phyloP scores from a whole-genome alignment of 768 basidiomycete genomes.

The Naganishia antarctica region DNA sequence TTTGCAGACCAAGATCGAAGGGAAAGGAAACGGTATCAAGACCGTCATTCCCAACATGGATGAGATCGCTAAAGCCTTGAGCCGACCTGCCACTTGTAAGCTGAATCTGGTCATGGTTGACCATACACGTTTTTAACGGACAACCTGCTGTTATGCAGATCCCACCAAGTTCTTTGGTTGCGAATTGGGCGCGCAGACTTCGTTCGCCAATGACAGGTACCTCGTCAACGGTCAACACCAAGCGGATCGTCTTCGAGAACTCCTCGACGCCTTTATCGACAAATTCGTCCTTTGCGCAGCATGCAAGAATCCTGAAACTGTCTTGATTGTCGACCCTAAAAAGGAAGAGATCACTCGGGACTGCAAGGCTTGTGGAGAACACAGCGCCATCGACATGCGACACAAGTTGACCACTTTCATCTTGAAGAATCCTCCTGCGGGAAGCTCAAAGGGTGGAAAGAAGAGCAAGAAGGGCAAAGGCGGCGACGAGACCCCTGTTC shows the following conservation, averaged over 20 bases:
- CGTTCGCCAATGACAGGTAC: conserved; percentile 92
- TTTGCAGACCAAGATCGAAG: conserved; percentile 92
- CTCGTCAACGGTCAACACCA: conserved; percentile 98
- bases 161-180: conserved; percentile 99
- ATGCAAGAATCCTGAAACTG: conserved; percentile 99
- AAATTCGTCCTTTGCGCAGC: conserved; percentile 95
- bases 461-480: conserved; percentile 55
- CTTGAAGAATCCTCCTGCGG: conserved; percentile 92
- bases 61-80: conserved; percentile 90
- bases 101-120: not conserved
- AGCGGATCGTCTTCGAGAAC: conserved; percentile 81
- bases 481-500: conserved; percentile 50
- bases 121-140: no score
- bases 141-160: conserved; percentile 53
- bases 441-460: conserved; percentile 55
- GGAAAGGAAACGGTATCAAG: conserved; percentile 99
- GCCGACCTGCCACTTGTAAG: conserved; percentile 74
- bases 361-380: conserved; percentile 96
- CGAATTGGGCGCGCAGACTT: conserved; percentile 95
- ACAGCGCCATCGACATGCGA: conserved; percentile 87
- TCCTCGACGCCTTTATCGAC: conserved; percentile 94
- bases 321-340: conserved; percentile 77
- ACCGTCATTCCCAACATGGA: conserved; percentile 93
- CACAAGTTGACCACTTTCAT: conserved; percentile 97
- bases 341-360: conserved; percentile 85